Evolutionary conservation across 169 alveolate species (phyloP).

Genomic region (Cryptosporidium sp.): DNA sequence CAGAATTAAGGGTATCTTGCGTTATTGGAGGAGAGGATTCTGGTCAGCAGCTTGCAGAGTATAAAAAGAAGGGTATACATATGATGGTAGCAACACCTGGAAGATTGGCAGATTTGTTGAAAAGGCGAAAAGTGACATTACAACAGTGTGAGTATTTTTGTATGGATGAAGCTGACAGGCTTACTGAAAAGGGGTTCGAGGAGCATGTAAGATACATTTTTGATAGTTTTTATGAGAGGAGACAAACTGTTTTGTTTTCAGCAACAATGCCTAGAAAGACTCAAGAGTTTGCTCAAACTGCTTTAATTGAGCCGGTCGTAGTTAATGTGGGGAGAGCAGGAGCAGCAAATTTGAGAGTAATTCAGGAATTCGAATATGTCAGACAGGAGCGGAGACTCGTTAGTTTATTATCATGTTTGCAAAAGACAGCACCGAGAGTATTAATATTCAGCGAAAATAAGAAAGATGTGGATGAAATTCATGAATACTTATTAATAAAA

Average conservation of each 20-base stretch:
- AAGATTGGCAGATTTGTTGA: slow-evolving; percentile 93
- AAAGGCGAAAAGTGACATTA: slow-evolving; percentile 86
- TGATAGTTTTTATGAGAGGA: slow-evolving; percentile 89
- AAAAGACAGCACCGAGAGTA: slow-evolving; percentile 96
- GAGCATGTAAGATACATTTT: slow-evolving; percentile 88
- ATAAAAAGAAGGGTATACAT: slow-evolving; percentile 89
- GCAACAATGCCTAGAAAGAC: slow-evolving; percentile 98
- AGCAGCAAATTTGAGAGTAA: slow-evolving; percentile 92
- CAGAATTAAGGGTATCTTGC: slow-evolving; percentile 81
- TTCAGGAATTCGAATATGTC: slow-evolving; percentile 93
- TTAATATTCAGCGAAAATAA: slow-evolving; percentile 94
- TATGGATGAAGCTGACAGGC: slow-evolving; percentile 98
- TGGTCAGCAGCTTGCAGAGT: slow-evolving; percentile 12
- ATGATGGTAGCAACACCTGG: slow-evolving; percentile 99
- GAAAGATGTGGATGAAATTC: slow-evolving; percentile 94
- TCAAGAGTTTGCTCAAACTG: slow-evolving; percentile 94
- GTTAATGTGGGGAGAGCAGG: slow-evolving; percentile 95
- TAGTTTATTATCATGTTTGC: slow-evolving; percentile 88
- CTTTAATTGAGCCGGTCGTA: slow-evolving; percentile 92
- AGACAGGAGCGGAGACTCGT: slow-evolving; percentile 92
- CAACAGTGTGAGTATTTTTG: slow-evolving; percentile 91
- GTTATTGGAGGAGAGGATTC: slow-evolving; percentile 86
- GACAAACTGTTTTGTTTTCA: slow-evolving; percentile 94
- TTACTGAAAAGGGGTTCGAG: slow-evolving; percentile 95
- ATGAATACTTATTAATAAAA: slow-evolving; percentile 90